These are phyloP conservation scores for Cucurbitaria berberidis DNA, from an alignment of 2,329 filamentous ascomycete species.

Conservation along the genomic window DNA sequence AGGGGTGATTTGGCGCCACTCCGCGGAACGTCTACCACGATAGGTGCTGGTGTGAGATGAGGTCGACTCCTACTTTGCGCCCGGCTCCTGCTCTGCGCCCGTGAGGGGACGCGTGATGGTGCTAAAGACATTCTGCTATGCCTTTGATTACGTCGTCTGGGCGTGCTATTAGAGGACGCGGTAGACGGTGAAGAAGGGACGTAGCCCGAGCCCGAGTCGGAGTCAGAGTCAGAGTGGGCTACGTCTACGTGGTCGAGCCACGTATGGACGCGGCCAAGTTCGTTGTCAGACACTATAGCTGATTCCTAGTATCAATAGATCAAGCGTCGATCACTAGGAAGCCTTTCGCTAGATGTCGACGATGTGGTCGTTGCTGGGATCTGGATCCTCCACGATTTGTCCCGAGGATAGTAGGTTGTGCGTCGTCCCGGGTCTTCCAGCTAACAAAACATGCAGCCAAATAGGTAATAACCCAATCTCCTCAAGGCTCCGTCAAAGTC, in stretches of 20 bases:
- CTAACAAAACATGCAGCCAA: too few relatives aligned
- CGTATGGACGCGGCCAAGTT: constrained; percentile 16
- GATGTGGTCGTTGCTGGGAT: constrained; percentile 9
- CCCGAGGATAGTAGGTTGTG: constrained; percentile 4
- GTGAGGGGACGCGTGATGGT: constrained; percentile 32
- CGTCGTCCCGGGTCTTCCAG: constrained; percentile 8
- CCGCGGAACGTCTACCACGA: constrained; percentile 32
- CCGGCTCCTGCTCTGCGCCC: constrained; percentile 38
- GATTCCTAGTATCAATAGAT: constrained; percentile 5
- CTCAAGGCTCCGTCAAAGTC: not conserved
- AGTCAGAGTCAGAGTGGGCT: constrained; percentile 20
- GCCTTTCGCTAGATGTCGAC: not conserved
- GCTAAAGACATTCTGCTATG: constrained; percentile 34
- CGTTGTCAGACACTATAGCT: constrained; percentile 15
- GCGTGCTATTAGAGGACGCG: constrained; percentile 24
- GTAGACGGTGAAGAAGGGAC: constrained; percentile 24
- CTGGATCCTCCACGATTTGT: too few relatives aligned
- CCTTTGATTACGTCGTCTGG: constrained; percentile 19
- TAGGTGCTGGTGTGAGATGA: constrained; percentile 26
- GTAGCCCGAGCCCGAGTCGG: constrained; percentile 29
- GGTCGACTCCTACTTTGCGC: constrained; percentile 38
- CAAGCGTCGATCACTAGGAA: constrained; percentile 8
- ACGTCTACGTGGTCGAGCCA: constrained; percentile 28
- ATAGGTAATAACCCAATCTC: too few relatives aligned
- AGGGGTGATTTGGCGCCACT: constrained; percentile 36